These are phyloP conservation scores for Coemansia sp. DNA, from an alignment of 192 early-diverging fungal genomes.

Conservation along the genomic window DNA sequence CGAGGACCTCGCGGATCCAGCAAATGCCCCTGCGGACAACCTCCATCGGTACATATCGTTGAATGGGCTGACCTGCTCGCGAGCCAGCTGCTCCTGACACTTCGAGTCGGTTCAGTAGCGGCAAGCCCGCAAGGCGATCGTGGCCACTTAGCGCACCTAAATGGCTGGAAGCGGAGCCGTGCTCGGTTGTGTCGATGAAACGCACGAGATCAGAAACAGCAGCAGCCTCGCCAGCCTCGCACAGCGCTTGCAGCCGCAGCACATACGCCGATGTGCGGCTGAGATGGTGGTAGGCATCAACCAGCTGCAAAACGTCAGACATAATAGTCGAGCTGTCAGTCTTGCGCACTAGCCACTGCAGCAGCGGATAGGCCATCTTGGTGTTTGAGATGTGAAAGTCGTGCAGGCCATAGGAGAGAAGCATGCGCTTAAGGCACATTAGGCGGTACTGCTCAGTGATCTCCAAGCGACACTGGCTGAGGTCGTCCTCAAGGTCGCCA, in stretches of 20 bases:
- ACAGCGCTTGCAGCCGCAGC: conserved; percentile 58
- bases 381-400: conserved; percentile 66
- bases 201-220: conserved; percentile 15
- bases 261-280: conserved; percentile 61
- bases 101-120: not conserved
- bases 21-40: conserved; percentile 39
- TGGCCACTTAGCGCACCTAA: not conserved
- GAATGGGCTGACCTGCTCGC: not conserved
- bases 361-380: conserved; percentile 56
- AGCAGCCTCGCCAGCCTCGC: conserved; percentile 45
- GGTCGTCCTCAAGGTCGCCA: conserved; percentile 18
- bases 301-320: conserved; percentile 63
- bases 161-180: conserved; percentile 11
- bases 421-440: conserved; percentile 67
- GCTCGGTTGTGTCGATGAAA: conserved; percentile 36
- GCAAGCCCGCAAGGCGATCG: not conserved
- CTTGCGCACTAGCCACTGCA: conserved; percentile 59
- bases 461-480: conserved; percentile 38
- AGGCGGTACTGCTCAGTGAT: conserved; percentile 66
- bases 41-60: conserved; percentile 32
- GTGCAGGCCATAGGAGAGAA: conserved; percentile 61
- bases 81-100: not conserved
- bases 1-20: conserved; percentile 51
- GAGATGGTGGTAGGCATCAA: conserved; percentile 65
- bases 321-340: conserved; percentile 59